phyloP scores from a whole-genome alignment of 2,329 filamentous ascomycete species.

The Stemphylium beticola region DNA sequence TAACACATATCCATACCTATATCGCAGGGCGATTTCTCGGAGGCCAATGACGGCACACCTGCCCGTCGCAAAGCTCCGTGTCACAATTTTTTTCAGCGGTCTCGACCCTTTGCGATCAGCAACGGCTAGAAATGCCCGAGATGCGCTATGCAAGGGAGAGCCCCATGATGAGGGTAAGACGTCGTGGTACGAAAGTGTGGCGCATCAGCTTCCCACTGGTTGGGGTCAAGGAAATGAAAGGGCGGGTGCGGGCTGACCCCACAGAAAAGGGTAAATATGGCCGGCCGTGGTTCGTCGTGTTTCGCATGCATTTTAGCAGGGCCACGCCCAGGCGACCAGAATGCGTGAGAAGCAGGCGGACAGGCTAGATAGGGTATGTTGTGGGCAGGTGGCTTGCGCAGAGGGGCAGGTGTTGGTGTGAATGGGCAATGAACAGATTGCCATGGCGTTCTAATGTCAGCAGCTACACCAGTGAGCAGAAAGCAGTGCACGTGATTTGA shows the following conservation, averaged over 20 bases:
- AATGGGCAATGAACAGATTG: not conserved
- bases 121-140: slow-evolving; percentile 9
- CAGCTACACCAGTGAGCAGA: too few species aligned
- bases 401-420: slow-evolving; percentile 1
- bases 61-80: not conserved
- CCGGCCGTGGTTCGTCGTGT: slow-evolving; percentile 9
- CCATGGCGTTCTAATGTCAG: too few species aligned
- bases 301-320: slow-evolving; percentile 6
- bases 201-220: slow-evolving; percentile 1
- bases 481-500: not conserved
- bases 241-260: slow-evolving; percentile 10
- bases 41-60: slow-evolving; percentile 2
- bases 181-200: not conserved
- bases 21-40: not conserved
- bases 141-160: slow-evolving; percentile 1
- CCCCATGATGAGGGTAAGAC: not conserved
- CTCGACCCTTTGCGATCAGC: slow-evolving; percentile 12
- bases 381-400: slow-evolving; percentile 8
- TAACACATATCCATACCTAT: not conserved
- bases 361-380: not conserved
- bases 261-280: slow-evolving; percentile 8
- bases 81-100: not conserved
- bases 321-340: not conserved
- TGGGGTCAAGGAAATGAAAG: slow-evolving; percentile 13
- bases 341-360: not conserved